These are phyloP conservation scores for Penicillium diatomitis DNA, from an alignment of 495 filamentous ascomycete genomes.

Conservation along the genomic window DNA sequence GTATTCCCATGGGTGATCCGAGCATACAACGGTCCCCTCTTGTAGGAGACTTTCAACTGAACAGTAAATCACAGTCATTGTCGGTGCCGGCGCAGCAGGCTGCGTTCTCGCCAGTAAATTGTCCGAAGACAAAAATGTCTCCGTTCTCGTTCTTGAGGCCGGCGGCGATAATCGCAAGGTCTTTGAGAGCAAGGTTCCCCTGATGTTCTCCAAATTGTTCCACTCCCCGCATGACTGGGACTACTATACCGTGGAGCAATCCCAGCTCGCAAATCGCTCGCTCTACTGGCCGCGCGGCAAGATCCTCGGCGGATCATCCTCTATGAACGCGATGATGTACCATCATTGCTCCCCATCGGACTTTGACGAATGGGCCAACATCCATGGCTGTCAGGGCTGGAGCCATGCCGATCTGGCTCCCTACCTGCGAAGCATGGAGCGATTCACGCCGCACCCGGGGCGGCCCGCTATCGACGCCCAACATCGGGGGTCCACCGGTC, in stretches of 20 bases:
- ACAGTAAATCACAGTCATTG: constrained; percentile 8
- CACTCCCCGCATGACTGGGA: constrained; percentile 17
- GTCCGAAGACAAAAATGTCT: constrained; percentile 33
- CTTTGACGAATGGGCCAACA: constrained; percentile 12
- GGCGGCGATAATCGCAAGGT: constrained; percentile 30
- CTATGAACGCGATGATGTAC: constrained; percentile 18
- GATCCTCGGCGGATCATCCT: constrained; percentile 12
- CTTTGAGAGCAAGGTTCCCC: constrained; percentile 12
- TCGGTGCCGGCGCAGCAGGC: constrained; percentile 35
- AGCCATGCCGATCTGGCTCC: constrained; percentile 8
- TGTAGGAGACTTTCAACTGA: too few relatives aligned
- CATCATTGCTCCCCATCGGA: constrained; percentile 14
- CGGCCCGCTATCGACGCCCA: constrained; percentile 9
- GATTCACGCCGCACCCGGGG: constrained; percentile 10
- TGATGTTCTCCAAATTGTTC: constrained; percentile 13
- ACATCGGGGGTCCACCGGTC: constrained; percentile 6
- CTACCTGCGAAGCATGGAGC: constrained; percentile 12
- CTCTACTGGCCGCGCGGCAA: constrained; percentile 17
- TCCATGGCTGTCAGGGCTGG: constrained; percentile 16
- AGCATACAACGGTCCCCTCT: too few relatives aligned
- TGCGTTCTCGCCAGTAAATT: constrained; percentile 42
- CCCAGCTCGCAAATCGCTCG: constrained; percentile 6
- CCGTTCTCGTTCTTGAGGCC: constrained; percentile 41
- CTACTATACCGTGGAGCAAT: constrained; percentile 15
- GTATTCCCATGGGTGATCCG: too few relatives aligned